phyloP scores from a whole-genome alignment of 805 yeast species.

The Kazachstania kunashirensis region DNA sequence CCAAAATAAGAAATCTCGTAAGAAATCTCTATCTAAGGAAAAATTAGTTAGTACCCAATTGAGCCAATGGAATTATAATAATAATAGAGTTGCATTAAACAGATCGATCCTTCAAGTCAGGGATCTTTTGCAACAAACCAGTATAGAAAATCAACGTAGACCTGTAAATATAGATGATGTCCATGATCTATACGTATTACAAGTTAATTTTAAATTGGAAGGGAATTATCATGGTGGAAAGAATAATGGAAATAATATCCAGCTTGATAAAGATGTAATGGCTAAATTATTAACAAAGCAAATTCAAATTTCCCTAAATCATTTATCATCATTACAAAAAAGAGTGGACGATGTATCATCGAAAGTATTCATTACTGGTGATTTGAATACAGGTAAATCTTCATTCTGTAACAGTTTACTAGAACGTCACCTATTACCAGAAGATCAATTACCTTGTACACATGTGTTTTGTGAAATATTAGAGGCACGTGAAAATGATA shows the following conservation, averaged over 20 bases:
- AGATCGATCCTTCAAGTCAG: conserved; percentile 48
- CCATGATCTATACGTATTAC: conserved; percentile 18
- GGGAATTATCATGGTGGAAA: conserved; percentile 10
- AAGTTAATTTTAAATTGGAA: conserved; percentile 21
- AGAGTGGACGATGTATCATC: conserved; percentile 87
- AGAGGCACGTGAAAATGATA: conserved; percentile 67
- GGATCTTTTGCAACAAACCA: conserved; percentile 42
- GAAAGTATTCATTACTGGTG: conserved; percentile 94
- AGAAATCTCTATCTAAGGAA: conserved; percentile 12
- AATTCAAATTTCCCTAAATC: conserved; percentile 53
- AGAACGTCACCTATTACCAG: conserved; percentile 71
- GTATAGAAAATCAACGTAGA: conserved; percentile 45
- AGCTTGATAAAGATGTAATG: conserved; percentile 56
- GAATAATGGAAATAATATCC: conserved; percentile 34
- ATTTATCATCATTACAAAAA: conserved; percentile 60
- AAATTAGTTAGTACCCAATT: conserved; percentile 33
- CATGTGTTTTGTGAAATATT: conserved; percentile 91
- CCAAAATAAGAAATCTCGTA: neutral
- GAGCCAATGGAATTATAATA: conserved; percentile 69
- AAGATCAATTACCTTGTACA: conserved; percentile 97
- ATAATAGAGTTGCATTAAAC: conserved; percentile 55
- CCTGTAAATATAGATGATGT: conserved; percentile 51
- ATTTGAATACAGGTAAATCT: conserved; percentile 91
- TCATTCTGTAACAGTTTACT: conserved; percentile 88
- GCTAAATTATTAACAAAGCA: conserved; percentile 63